These are phyloP conservation scores for Paragyromitra xinjiangensis DNA, from an alignment of 495 filamentous ascomycete genomes.

Conservation along the genomic window DNA sequence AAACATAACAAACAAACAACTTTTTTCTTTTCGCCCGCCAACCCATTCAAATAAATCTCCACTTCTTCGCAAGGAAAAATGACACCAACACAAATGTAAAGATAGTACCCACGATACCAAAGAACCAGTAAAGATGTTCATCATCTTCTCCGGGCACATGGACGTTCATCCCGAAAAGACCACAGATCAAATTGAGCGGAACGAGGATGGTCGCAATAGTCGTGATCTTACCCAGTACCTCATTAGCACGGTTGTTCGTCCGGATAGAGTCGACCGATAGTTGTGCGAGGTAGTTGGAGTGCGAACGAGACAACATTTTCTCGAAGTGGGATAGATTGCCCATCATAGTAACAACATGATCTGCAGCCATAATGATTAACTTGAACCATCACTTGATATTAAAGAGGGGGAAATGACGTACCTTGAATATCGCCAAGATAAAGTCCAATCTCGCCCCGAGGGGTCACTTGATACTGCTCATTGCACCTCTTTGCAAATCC, in stretches of 20 bases:
- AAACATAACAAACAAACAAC: conserved; percentile 24
- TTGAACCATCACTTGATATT: background rate
- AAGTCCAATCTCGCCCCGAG: conserved; percentile 90
- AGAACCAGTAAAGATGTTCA: conserved; percentile 67
- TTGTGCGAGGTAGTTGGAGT: conserved; percentile 92
- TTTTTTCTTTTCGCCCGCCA: background rate
- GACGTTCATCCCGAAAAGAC: conserved; percentile 99
- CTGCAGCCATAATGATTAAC: conserved; percentile 56
- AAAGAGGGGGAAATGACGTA: conserved; percentile 21
- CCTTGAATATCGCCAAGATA: conserved; percentile 94
- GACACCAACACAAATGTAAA: conserved; percentile 79
- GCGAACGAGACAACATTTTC: conserved; percentile 89
- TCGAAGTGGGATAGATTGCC: conserved; percentile 94
- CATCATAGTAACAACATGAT: conserved; percentile 98
- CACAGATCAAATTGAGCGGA: conserved; percentile 98
- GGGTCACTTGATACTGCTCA: conserved; percentile 96
- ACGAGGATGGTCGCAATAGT: conserved; percentile 96
- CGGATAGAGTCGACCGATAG: conserved; percentile 64
- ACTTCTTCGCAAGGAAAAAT: conserved; percentile 82
- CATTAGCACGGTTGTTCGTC: conserved; percentile 96
- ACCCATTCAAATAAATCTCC: conserved; percentile 51
- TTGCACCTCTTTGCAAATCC: conserved; percentile 99
- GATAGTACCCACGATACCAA: conserved; percentile 75
- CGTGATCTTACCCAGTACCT: conserved; percentile 93
- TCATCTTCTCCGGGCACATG: conserved; percentile 83